Base-by-base conservation (phyloP, 805 yeast species). In the Monosporozyma aerobia region DNA sequence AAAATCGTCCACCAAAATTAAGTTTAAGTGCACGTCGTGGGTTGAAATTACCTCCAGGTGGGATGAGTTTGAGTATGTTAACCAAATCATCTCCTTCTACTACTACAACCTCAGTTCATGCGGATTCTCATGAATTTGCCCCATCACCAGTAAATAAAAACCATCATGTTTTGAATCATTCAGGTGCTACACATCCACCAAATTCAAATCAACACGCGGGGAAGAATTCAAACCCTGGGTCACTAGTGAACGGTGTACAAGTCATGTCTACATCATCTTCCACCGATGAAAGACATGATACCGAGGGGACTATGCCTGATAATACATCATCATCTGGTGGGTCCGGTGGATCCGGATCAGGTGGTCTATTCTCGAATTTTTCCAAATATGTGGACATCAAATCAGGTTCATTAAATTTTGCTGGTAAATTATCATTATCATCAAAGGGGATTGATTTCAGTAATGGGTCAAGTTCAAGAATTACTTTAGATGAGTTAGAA, bases 401-500 rank as follows among this genome's bases (percentile, higher is more conserved):
- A 64, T 85, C 95, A 0, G 99, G 99, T 3, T 82, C 90, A 3
- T 77, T 94, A 53, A 90, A 88, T 62, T 94, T 94, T 68, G 85
- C 90, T 1, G 98, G 97, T 14, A 94, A 94, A 66, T 88, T 97
- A 3, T 88, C 96, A 1, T 71, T 94, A 48, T 94, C 90, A 61
- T 85, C 97, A 0, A 81, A 87, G 57, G 99, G 99, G 47, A 84
- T 94, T 49, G 94, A 90, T 66, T 94, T 94, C 63, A 79, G 87
- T 39, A 82, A 87, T 48, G 99, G 99, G 1, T 80, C 90, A 2
- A 83, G 90, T 47, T 90, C 94, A 70, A 76, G 86, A 54, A 90
- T 94, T 40, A 83, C 94, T 2, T 77, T 90, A 51, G 95, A 89
- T 59, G 96, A 94, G 63, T 69, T 87, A 53, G 85, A 85, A 61